Percentiles rank a stretch among this genome's conserved stretches.
Evolutionary conservation across 441 rosid species (phyloP).

Genomic region (Erysimum pusillum): DNA sequence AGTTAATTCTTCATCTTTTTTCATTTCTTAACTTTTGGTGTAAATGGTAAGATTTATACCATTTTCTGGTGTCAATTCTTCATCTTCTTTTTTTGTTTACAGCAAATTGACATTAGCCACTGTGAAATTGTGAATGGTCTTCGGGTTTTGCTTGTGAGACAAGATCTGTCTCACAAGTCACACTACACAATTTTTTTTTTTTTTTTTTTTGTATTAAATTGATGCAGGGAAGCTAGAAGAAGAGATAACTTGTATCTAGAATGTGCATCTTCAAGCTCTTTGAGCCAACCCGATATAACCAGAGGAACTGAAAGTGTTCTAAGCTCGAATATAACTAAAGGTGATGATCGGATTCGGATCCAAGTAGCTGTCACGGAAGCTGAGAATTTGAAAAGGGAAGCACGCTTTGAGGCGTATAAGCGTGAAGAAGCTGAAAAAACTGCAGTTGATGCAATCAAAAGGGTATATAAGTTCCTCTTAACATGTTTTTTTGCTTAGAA

Average conservation of each 20-base stretch:
- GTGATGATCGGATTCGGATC: slow-evolving; percentile 58
- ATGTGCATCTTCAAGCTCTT: slow-evolving; percentile 18
- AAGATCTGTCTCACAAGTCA: slow-evolving; percentile 5
- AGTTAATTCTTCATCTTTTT: background rate
- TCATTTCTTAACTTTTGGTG: background rate
- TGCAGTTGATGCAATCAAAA: slow-evolving; percentile 65
- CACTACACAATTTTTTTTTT: background rate
- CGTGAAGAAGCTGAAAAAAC: slow-evolving; percentile 71
- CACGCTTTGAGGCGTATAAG: slow-evolving; percentile 61
- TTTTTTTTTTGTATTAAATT: background rate
- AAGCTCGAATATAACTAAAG: slow-evolving; percentile 25
- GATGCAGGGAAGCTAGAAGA: slow-evolving; percentile 38
- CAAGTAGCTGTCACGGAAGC: slow-evolving; percentile 62
- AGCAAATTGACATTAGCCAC: background rate
- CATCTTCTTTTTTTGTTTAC: background rate
- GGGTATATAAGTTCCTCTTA: slow-evolving; percentile 51
- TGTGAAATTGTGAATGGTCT: background rate
- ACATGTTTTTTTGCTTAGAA: slow-evolving; percentile 7
- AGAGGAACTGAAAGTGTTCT: slow-evolving; percentile 7
- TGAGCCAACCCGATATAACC: slow-evolving; percentile 3
- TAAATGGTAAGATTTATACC: background rate
- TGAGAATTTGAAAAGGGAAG: slow-evolving; percentile 58
- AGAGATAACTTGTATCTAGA: slow-evolving; percentile 10
- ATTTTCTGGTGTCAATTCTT: slow-evolving; percentile 2
- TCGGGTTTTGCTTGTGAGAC: slow-evolving; percentile 32